These are phyloP conservation scores for Bolboschoenus planiculmis DNA, from an alignment of 176 grass and related monocot species.

Conservation along the genomic window DNA sequence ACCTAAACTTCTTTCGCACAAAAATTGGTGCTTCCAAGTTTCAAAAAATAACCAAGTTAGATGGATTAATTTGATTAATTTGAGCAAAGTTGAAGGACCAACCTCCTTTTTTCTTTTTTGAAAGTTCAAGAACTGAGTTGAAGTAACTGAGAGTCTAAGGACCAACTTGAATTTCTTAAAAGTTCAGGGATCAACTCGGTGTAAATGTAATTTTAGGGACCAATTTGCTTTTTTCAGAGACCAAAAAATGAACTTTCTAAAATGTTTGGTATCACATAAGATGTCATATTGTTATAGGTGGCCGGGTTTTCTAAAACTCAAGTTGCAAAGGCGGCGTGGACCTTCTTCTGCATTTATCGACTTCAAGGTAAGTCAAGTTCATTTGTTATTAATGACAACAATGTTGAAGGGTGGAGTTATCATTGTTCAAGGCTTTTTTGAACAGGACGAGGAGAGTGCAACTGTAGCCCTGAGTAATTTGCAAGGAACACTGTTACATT, in stretches of 20 bases:
- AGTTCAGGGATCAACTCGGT: too few relatives aligned
- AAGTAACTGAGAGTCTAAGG: too few relatives aligned
- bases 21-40: too few relatives aligned
- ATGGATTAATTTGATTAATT: too few relatives aligned
- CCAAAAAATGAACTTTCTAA: not conserved
- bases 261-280: not conserved
- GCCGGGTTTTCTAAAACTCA: slow-evolving; percentile 69
- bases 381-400: not conserved
- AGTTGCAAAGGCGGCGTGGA: slow-evolving; percentile 87
- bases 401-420: not conserved
- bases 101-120: not conserved
- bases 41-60: too few relatives aligned
- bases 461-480: slow-evolving; percentile 70
- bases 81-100: not conserved
- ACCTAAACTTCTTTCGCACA: too few relatives aligned
- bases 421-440: slow-evolving; percentile 24
- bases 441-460: slow-evolving; percentile 66
- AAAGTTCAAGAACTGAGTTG: too few relatives aligned
- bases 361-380: slow-evolving; percentile 52
- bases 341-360: slow-evolving; percentile 93
- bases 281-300: slow-evolving; percentile 38
- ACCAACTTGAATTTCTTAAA: too few relatives aligned
- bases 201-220: not conserved
- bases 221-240: not conserved
- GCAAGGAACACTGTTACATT: slow-evolving; percentile 68